Evolutionary conservation across 2,329 filamentous ascomycete species (phyloP).

Genomic region (Fusarium keratoplasticum): DNA sequence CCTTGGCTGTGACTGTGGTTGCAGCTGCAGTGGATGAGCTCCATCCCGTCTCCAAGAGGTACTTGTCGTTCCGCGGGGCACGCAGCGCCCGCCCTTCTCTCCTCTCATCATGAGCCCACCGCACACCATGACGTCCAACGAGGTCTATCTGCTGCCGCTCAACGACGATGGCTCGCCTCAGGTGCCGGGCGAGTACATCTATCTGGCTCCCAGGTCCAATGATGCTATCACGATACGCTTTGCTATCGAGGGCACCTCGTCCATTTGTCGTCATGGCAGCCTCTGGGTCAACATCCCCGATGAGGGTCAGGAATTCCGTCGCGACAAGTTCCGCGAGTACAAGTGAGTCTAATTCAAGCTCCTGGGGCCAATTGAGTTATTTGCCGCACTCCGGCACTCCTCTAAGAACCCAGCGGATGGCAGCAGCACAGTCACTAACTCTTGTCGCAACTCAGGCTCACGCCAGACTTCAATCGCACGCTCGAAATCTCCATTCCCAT

Average conservation of each 20-base stretch:
- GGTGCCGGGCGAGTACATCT: conserved; percentile 90
- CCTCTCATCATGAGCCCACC: conserved; percentile 63
- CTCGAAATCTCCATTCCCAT: conserved; percentile 93
- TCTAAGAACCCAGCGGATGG: no score
- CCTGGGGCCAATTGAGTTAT: conserved; percentile 9
- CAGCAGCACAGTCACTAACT: conserved; percentile 21
- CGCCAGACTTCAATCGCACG: conserved; percentile 91
- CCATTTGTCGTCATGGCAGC: conserved; percentile 93
- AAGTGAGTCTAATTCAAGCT: conserved; percentile 70
- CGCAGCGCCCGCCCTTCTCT: conserved; percentile 45
- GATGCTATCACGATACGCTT: conserved; percentile 87
- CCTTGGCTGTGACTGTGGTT: conserved; percentile 38
- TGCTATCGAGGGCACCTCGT: conserved; percentile 92
- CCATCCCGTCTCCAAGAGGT: conserved; percentile 2
- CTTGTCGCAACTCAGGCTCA: conserved; percentile 68
- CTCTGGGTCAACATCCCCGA: conserved; percentile 96
- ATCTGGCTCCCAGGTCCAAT: conserved; percentile 79
- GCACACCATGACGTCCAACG: conserved; percentile 71
- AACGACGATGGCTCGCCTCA: conserved; percentile 94
- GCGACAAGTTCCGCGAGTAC: conserved; percentile 86
- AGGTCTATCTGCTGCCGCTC: conserved; percentile 89
- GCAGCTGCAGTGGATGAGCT: conserved; percentile 37
- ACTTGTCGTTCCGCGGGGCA: conserved; percentile 44
- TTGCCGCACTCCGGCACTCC: background rate
- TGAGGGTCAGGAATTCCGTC: conserved; percentile 78